Percentiles rank a stretch among this genome's conserved stretches.
Evolutionary conservation across 768 basidiomycete species (phyloP).

Genomic region (Porpolomopsis calyptriformis): DNA sequence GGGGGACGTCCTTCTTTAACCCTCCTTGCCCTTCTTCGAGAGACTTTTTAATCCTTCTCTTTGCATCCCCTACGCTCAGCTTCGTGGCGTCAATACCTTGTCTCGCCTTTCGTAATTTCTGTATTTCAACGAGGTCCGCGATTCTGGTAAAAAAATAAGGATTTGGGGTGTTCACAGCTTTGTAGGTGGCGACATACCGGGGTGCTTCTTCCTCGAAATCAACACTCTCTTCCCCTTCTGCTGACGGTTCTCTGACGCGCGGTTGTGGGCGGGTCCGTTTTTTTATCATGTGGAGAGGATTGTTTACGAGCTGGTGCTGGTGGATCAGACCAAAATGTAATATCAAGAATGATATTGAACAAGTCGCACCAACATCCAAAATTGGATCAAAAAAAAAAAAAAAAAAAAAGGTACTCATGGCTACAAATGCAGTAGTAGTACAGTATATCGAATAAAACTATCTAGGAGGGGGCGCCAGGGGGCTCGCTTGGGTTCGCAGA

Average conservation of each 20-base stretch:
- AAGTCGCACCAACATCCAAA: too few species aligned
- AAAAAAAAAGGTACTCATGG: neutral
- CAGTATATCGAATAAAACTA: neutral
- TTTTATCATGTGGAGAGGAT: conserved; percentile 62
- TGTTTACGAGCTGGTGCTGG: too few species aligned
- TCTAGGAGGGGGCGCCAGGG: neutral
- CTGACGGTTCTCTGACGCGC: conserved; percentile 41
- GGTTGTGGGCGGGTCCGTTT: conserved; percentile 61
- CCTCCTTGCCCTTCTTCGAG: conserved; percentile 48
- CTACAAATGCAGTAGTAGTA: neutral
- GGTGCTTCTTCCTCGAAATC: conserved; percentile 32
- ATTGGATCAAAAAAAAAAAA: too few species aligned
- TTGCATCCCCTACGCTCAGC: conserved; percentile 73
- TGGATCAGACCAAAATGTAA: too few species aligned
- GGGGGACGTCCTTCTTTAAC: conserved; percentile 41
- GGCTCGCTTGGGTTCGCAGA: conserved; percentile 4
- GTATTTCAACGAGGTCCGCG: conserved; percentile 74
- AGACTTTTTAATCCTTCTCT: conserved; percentile 54
- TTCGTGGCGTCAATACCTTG: conserved; percentile 82
- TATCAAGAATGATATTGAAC: too few species aligned
- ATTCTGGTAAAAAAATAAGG: conserved; percentile 33
- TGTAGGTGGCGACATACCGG: conserved; percentile 33
- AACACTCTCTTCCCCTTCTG: conserved; percentile 29
- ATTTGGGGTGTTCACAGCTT: conserved; percentile 4
- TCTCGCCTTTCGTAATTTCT: conserved; percentile 60